These are phyloP conservation scores for Aurinia saxatilis DNA, from an alignment of 345 rosid genomes.

Conservation along the genomic window DNA sequence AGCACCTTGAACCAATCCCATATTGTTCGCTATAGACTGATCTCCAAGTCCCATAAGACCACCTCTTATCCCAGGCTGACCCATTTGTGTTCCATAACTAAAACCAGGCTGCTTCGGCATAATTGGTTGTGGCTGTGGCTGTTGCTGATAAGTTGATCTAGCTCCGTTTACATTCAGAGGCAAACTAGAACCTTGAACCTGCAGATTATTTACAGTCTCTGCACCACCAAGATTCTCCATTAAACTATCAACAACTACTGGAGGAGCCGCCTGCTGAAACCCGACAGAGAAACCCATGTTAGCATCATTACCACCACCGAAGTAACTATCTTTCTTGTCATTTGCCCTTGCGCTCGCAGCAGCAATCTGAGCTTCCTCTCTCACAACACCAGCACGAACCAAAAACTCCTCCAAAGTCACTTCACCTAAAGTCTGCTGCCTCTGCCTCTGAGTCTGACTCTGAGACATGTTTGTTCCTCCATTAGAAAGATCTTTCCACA, in stretches of 20 bases:
- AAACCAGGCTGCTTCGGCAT: conserved; percentile 58
- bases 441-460: conserved; percentile 24
- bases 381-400: conserved; percentile 81
- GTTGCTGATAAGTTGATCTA: conserved; percentile 39
- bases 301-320: conserved; percentile 30
- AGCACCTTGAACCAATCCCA: conserved; percentile 38
- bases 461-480: conserved; percentile 33
- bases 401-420: conserved; percentile 92
- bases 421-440: conserved; percentile 83
- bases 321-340: conserved; percentile 29
- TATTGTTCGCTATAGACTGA: conserved; percentile 41
- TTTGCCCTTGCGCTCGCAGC: conserved; percentile 29
- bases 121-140: conserved; percentile 46
- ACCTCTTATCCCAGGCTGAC: conserved; percentile 47
- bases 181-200: conserved; percentile 51
- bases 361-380: conserved; percentile 52
- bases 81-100: conserved; percentile 44
- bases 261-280: conserved; percentile 47
- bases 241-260: conserved; percentile 26
- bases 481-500: conserved; percentile 66
- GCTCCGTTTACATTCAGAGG: conserved; percentile 60
- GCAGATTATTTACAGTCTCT: conserved; percentile 32
- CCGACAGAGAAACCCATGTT: conserved; percentile 38
- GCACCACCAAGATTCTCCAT: conserved; percentile 32
- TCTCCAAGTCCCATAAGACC: conserved; percentile 55